phyloP scores from a whole-genome alignment of 2,329 filamentous ascomycete genomes.

The Cephalotrichum gorgonifer region DNA sequence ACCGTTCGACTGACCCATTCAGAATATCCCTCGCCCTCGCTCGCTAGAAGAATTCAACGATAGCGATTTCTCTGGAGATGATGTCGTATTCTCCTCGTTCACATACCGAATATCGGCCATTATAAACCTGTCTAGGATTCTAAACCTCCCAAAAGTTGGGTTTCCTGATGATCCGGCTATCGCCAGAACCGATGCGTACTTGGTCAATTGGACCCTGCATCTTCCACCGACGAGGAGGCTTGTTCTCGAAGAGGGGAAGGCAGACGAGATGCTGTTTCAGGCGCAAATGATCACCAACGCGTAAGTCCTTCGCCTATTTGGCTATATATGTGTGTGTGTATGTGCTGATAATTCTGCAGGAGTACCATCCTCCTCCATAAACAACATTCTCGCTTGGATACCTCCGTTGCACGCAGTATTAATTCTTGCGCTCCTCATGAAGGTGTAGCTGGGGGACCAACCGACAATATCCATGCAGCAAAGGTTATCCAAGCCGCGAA shows the following conservation, averaged over 20 bases:
- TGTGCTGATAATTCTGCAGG: constrained; percentile 17
- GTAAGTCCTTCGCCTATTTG: constrained; percentile 19
- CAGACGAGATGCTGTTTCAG: constrained; percentile 89
- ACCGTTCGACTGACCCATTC: constrained; percentile 8
- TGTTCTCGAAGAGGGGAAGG: constrained; percentile 54
- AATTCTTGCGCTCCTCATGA: constrained; percentile 61
- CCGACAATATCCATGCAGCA: constrained; percentile 61
- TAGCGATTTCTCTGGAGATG: constrained; percentile 61
- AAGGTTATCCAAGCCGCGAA: constrained; percentile 74
- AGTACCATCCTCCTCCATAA: constrained; percentile 69
- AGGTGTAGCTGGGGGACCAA: too few relatives aligned
- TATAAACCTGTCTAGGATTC: constrained; percentile 67
- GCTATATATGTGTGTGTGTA: background rate
- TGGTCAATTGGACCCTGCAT: constrained; percentile 70
- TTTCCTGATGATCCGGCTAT: constrained; percentile 44
- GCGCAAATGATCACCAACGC: constrained; percentile 68
- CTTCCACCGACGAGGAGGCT: constrained; percentile 63
- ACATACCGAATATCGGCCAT: constrained; percentile 75
- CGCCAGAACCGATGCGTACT: constrained; percentile 37
- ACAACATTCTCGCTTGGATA: constrained; percentile 65
- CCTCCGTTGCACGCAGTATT: constrained; percentile 43
- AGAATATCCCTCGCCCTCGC: background rate
- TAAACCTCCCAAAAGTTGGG: constrained; percentile 43
- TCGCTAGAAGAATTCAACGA: constrained; percentile 62
- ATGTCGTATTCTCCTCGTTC: constrained; percentile 70